Conservation (phyloP, 108 stramenopile species). For the Skeletonema costatum region DNA sequence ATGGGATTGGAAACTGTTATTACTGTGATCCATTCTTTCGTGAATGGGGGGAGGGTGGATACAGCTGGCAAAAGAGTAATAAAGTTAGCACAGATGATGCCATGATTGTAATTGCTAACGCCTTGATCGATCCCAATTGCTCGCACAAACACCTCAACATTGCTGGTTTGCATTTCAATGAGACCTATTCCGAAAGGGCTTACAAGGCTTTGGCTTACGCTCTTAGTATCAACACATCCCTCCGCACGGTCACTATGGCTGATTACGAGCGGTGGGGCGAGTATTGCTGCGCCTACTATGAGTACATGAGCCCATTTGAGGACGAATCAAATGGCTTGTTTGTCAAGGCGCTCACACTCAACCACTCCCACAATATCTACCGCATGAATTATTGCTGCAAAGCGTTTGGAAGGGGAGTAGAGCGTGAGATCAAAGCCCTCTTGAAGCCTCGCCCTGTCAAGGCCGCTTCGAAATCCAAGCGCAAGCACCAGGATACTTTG, state of each 20-base stretch:
- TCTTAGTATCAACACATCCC: background rate
- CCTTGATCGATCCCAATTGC: background rate
- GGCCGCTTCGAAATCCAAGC: background rate
- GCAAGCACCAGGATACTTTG: too few species aligned
- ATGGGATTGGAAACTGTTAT: background rate
- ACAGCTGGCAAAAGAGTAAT: background rate
- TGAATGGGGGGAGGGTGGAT: background rate
- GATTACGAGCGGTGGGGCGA: background rate
- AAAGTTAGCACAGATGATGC: background rate
- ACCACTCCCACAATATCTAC: background rate
- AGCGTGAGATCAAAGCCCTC: background rate
- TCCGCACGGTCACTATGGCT: background rate
- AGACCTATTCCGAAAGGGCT: background rate
- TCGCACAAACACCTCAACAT: background rate
- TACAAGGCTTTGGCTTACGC: background rate
- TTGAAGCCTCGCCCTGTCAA: background rate
- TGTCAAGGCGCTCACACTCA: background rate
- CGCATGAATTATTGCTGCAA: background rate
- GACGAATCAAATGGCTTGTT: background rate
- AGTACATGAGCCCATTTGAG: background rate
- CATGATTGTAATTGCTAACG: background rate
- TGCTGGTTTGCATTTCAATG: background rate
- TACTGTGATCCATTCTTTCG: background rate
- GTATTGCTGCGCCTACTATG: background rate
- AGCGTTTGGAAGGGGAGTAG: background rate